phyloP scores from a whole-genome alignment of 2,329 filamentous ascomycete species.

The Leptographium flavum region DNA sequence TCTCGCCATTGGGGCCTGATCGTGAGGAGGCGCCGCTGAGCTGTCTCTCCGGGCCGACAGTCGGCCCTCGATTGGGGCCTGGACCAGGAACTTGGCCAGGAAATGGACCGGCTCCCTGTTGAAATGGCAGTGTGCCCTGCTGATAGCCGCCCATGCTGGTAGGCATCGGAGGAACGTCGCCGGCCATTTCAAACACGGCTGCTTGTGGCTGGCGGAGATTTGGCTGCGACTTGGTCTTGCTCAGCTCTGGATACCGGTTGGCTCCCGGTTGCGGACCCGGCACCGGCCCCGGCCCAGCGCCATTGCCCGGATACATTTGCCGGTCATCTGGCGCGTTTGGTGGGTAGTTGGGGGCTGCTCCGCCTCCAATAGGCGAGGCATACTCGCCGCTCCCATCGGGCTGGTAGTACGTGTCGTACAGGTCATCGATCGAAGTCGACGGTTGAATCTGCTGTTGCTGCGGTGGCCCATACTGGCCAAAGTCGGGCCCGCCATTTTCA shows the following conservation, averaged over 20 bases:
- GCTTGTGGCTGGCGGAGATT: conserved; percentile 49
- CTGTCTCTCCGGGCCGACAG: conserved; percentile 15
- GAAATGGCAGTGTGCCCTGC: conserved; percentile 12
- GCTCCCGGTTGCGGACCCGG: conserved; percentile 30
- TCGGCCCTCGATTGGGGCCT: neutral
- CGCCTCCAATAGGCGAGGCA: too few species aligned
- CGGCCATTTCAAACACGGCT: conserved; percentile 62
- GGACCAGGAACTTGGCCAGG: conserved; percentile 4
- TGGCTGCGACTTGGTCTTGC: conserved; percentile 52
- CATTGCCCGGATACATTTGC: conserved; percentile 20
- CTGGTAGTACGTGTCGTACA: conserved; percentile 42
- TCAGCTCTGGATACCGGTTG: conserved; percentile 37
- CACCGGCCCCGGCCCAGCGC: neutral
- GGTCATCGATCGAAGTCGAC: conserved; percentile 29
- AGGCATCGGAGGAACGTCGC: conserved; percentile 41
- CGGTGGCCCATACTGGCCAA: conserved; percentile 9
- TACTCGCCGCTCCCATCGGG: conserved; percentile 16
- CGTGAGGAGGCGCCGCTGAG: conserved; percentile 17
- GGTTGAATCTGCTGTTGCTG: conserved; percentile 20
- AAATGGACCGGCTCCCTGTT: neutral
- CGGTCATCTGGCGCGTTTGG: too few species aligned
- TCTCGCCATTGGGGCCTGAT: conserved; percentile 25
- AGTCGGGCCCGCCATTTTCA: conserved; percentile 9
- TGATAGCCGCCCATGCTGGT: conserved; percentile 11
- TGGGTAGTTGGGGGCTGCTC: too few species aligned